phyloP scores from a whole-genome alignment of 495 filamentous ascomycete species.

The Penicillium psychrofluorescens region DNA sequence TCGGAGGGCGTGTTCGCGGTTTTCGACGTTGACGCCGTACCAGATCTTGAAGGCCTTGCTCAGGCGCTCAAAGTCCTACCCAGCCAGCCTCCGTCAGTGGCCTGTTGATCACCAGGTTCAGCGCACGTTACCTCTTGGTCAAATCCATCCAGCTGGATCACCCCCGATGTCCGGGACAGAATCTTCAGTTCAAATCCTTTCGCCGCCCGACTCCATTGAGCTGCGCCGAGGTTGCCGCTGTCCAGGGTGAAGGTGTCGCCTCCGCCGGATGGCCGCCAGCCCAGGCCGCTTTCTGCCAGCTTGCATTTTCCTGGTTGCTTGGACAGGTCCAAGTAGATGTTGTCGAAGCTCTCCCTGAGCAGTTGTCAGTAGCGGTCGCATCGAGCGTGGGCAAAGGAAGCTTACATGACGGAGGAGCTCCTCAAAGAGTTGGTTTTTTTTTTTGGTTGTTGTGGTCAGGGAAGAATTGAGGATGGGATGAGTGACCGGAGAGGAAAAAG shows the following conservation, averaged over 20 bases:
- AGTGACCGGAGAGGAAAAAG: neutral
- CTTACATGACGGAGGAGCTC: slow-evolving; percentile 38
- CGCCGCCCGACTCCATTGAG: slow-evolving; percentile 93
- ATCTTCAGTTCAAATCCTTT: slow-evolving; percentile 93
- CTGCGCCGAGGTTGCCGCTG: slow-evolving; percentile 66
- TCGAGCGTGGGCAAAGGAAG: slow-evolving; percentile 1
- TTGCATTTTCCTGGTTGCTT: slow-evolving; percentile 85
- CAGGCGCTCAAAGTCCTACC: slow-evolving; percentile 80
- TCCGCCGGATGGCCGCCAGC: slow-evolving; percentile 83
- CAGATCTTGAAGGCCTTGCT: slow-evolving; percentile 89
- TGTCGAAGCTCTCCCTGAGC: slow-evolving; percentile 83
- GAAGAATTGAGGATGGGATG: neutral
- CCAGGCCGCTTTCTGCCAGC: slow-evolving; percentile 85
- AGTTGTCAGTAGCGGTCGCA: slow-evolving; percentile 16
- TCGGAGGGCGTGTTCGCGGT: slow-evolving; percentile 85
- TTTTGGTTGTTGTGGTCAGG: neutral
- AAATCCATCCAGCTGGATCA: slow-evolving; percentile 94
- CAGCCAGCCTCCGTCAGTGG: neutral
- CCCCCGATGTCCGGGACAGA: slow-evolving; percentile 68
- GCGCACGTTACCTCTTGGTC: slow-evolving; percentile 61
- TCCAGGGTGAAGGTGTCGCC: slow-evolving; percentile 91
- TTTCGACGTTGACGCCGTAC: slow-evolving; percentile 89
- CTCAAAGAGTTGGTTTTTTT: neutral
- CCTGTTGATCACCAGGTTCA: neutral
- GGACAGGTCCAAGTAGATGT: slow-evolving; percentile 90